Conservation (phyloP, 352 stramenopile genomes). For the Phytophthora tubulina region DNA sequence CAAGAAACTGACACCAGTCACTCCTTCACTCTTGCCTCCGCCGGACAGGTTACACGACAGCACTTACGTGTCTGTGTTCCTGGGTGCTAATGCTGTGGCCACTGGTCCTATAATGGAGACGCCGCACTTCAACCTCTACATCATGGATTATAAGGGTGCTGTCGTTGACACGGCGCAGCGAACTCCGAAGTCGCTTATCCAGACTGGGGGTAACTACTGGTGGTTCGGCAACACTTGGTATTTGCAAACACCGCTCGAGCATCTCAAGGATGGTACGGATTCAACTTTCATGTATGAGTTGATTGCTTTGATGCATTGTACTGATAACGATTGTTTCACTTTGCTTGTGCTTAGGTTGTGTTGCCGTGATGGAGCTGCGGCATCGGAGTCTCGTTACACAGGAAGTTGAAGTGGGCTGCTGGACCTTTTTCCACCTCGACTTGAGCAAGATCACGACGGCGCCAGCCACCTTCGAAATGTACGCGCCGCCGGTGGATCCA, state of each 20-base stretch:
- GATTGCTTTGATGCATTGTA: slow-evolving; percentile 1
- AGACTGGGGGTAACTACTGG: slow-evolving; percentile 88
- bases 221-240: slow-evolving; percentile 93
- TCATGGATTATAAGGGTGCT: slow-evolving; percentile 77
- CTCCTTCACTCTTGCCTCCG: slow-evolving; percentile 56
- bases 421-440: slow-evolving; percentile 91
- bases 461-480: slow-evolving; percentile 91
- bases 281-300: background rate
- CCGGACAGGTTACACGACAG: slow-evolving; percentile 72
- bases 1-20: slow-evolving; percentile 35
- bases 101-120: slow-evolving; percentile 90
- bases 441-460: slow-evolving; percentile 90
- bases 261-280: slow-evolving; percentile 85
- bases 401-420: slow-evolving; percentile 89
- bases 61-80: slow-evolving; percentile 90
- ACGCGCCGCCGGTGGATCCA: slow-evolving; percentile 83
- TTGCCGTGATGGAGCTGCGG: slow-evolving; percentile 89
- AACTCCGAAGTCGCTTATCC: slow-evolving; percentile 88
- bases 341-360: slow-evolving; percentile 61
- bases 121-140: slow-evolving; percentile 89
- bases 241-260: slow-evolving; percentile 85
- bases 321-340: slow-evolving; percentile 18
- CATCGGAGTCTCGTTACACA: slow-evolving; percentile 87
- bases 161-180: slow-evolving; percentile 79
- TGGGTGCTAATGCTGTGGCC: slow-evolving; percentile 82